Evolutionary conservation across 2,329 filamentous ascomycete genomes (phyloP), one percentile per base, ranked within the genome.

Genomic region (Pseudodiploospora longispora): DNA sequence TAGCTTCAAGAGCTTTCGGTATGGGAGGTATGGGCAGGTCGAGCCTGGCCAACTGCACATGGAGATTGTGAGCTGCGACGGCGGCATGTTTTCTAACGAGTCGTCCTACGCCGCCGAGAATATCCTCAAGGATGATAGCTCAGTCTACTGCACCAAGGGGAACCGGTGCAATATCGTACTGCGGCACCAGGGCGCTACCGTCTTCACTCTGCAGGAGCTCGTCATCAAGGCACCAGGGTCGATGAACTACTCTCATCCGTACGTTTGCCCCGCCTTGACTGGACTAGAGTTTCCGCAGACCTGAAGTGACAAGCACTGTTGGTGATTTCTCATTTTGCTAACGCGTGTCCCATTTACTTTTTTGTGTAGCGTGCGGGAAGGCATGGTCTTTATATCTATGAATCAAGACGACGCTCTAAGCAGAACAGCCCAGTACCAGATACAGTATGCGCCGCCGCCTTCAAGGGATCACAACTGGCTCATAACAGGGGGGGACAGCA

Each of bases 351-450:
- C 19, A 19, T 19, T 19, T 19, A 19, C 44, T 49, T 42, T 46
- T 46, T 49, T 44, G 43, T 38, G 45, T 59, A 91, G 87, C 43
- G 83, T 95, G 42, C 83, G 91, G 64, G 86, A 95, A 73, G 91
- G 93, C 37, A 83, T 96, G 75, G 78, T 97, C 1, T 96, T 96
- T 58, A 76, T 97, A 29, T 79, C 87, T 38, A 95, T 96, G 90
- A 77, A 81, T 35, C 78, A 82, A 33, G 82, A 94, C 52, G 83
- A 93, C 48, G 69, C 93, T 1, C 66, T 93, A 36, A 76, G 72
- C 19, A 76, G 83, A 46, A 93, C 87, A 8, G 76, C 84, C 6
- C 75, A 81, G 48, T 91, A 91, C 59, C 79, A 87, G 52, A 82
- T 91, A 28, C 78, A 83, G 53, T 87, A 85, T 55, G 63, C 69